These are phyloP conservation scores for Monilinia fructigena DNA, from an alignment of 2,329 filamentous ascomycete genomes.

Conservation along the genomic window DNA sequence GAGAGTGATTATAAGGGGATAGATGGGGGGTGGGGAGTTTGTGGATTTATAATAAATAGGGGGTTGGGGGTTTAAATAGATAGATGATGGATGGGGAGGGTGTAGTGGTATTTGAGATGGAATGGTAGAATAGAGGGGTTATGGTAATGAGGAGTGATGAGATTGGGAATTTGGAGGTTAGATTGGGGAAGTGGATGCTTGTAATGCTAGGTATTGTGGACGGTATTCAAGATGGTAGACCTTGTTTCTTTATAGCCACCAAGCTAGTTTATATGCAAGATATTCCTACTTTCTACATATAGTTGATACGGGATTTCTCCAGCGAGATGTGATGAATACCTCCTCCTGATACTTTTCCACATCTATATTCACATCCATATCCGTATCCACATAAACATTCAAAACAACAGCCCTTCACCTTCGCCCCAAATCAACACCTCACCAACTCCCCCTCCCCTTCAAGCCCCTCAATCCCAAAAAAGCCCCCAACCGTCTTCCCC, in stretches of 20 bases:
- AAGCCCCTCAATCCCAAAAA: conserved; percentile 54
- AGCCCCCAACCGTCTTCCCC: conserved; percentile 62
- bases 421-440: conserved; percentile 41
- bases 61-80: too few relatives aligned
- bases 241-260: not conserved
- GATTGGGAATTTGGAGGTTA: not conserved
- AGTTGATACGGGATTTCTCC: not conserved
- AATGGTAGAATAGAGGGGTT: too few relatives aligned
- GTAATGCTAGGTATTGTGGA: not conserved
- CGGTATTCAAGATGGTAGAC: not conserved
- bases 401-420: too few relatives aligned
- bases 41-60: too few relatives aligned
- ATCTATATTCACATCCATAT: too few relatives aligned
- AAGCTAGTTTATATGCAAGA: not conserved
- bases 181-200: not conserved
- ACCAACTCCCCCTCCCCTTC: conserved; percentile 40
- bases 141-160: too few relatives aligned
- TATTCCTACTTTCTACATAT: not conserved
- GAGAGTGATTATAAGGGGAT: too few relatives aligned
- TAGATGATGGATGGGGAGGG: too few relatives aligned
- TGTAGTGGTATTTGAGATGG: too few relatives aligned
- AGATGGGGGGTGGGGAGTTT: too few relatives aligned
- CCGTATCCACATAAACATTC: too few relatives aligned
- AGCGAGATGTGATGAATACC: not conserved
- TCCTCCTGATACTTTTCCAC: not conserved